Evolutionary conservation across 73 alveolate species (phyloP).

Genomic region (Paramecium sonneborni): DNA sequence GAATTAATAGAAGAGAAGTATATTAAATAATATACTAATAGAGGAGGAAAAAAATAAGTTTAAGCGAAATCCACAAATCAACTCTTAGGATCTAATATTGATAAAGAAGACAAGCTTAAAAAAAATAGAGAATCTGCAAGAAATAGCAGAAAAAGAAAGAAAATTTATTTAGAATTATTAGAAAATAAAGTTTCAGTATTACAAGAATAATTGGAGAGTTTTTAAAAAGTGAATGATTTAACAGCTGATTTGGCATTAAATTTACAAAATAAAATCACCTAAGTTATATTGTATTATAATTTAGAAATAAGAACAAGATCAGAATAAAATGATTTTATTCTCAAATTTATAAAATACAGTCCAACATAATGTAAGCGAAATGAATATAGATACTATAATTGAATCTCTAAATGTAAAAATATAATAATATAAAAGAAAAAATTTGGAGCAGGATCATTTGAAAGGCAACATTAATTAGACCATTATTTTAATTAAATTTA

Average conservation of each 20-base stretch:
- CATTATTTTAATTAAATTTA: conserved; percentile 28
- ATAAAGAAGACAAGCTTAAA: conserved; percentile 61
- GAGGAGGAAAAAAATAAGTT: not conserved
- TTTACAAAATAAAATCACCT: not conserved
- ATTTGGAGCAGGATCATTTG: not conserved
- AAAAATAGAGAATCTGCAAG: conserved; percentile 81
- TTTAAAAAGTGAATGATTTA: not conserved
- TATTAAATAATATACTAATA: not conserved
- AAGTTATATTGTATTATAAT: not conserved
- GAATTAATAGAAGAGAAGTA: not conserved
- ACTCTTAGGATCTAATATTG: not conserved
- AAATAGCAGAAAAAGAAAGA: conserved; percentile 77
- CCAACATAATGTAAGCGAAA: conserved; percentile 36
- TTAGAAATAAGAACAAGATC: conserved; percentile 46
- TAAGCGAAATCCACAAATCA: not conserved
- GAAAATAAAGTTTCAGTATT: conserved; percentile 60
- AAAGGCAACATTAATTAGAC: conserved; percentile 15
- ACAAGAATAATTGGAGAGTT: not conserved
- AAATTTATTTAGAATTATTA: conserved; percentile 67
- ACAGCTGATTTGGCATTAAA: not conserved
- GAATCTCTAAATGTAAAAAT: conserved; percentile 53
- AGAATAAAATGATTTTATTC: conserved; percentile 32
- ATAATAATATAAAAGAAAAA: not conserved
- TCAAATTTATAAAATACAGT: conserved; percentile 29
- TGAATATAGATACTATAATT: conserved; percentile 48